Evolutionary conservation across 805 yeast genomes (phyloP).

Genomic region (Metschnikowia sp.): DNA sequence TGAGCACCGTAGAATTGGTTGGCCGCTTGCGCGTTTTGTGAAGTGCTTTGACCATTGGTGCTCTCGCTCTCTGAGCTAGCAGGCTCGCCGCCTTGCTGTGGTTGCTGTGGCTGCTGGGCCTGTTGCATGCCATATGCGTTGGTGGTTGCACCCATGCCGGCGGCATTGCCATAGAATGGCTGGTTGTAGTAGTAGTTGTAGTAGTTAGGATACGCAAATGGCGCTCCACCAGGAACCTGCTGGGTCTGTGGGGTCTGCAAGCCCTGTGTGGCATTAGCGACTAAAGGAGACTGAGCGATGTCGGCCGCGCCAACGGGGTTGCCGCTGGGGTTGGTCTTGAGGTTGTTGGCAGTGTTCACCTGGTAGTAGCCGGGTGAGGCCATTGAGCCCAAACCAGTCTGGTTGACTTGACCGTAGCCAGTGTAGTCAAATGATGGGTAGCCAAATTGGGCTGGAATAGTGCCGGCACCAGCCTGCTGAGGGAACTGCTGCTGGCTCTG

Average conservation of each 20-base stretch:
- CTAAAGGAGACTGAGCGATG: constrained; percentile 33
- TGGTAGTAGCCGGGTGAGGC: constrained; percentile 21
- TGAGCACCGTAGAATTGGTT: constrained; percentile 19
- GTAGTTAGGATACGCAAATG: constrained; percentile 41
- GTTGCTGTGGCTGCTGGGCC: constrained; percentile 24
- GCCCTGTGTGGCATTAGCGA: constrained; percentile 22
- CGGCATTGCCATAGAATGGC: constrained; percentile 38
- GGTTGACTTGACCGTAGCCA: constrained; percentile 27
- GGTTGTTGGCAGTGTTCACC: constrained; percentile 27
- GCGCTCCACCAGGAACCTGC: constrained; percentile 33
- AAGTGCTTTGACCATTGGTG: constrained; percentile 12
- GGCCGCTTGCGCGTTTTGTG: constrained; percentile 15
- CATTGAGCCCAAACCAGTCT: constrained; percentile 15
- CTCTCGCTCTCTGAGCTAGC: constrained; percentile 12
- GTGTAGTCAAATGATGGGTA: constrained; percentile 45
- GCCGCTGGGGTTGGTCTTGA: constrained; percentile 24
- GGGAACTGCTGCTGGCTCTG: constrained; percentile 34
- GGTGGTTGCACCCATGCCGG: constrained; percentile 22
- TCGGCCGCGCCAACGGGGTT: constrained; percentile 17
- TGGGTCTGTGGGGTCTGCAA: constrained; percentile 29
- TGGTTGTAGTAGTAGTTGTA: constrained; percentile 41
- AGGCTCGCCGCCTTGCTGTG: constrained; percentile 12
- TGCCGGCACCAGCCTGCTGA: constrained; percentile 37
- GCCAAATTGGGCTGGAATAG: constrained; percentile 41
- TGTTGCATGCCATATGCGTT: constrained; percentile 20